These are phyloP conservation scores for Mucor piriformis DNA, from an alignment of 371 early-diverging fungal genomes.

Conservation along the genomic window DNA sequence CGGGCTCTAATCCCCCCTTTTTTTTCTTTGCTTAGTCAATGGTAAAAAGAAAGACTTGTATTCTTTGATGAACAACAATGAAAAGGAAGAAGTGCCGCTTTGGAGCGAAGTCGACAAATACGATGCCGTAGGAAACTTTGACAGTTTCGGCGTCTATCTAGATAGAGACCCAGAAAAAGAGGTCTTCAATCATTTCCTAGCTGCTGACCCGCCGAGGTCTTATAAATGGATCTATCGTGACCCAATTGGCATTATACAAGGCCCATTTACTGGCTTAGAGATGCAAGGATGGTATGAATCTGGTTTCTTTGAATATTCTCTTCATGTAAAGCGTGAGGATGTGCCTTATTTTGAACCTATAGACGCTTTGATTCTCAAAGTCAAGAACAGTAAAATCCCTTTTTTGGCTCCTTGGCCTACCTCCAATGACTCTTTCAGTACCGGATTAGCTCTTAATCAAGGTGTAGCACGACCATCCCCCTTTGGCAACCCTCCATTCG, in stretches of 20 bases:
- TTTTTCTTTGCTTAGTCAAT: no score
- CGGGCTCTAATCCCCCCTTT: no score
- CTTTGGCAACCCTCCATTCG: background rate
- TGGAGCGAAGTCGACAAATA: constrained; percentile 32
- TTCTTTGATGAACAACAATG: no score
- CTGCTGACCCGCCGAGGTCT: background rate
- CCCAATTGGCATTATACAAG: constrained; percentile 67
- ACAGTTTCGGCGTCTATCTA: constrained; percentile 67
- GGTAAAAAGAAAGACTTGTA: no score
- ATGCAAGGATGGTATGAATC: constrained; percentile 81
- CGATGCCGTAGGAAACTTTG: constrained; percentile 53
- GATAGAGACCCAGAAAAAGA: constrained; percentile 13
- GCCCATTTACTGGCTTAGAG: constrained; percentile 69
- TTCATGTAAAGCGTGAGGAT: constrained; percentile 71
- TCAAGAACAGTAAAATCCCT: constrained; percentile 55
- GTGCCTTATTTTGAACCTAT: constrained; percentile 64
- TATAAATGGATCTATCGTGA: constrained; percentile 72
- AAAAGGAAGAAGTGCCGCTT: constrained; percentile 11
- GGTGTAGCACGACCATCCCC: background rate
- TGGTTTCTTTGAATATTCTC: constrained; percentile 67
- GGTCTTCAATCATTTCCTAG: background rate
- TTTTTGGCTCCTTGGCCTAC: constrained; percentile 42
- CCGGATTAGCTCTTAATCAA: no score
- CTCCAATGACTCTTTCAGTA: background rate
- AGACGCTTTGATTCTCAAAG: constrained; percentile 50